phyloP scores from a whole-genome alignment of 768 basidiomycete species.

The Kwoniella pini region DNA sequence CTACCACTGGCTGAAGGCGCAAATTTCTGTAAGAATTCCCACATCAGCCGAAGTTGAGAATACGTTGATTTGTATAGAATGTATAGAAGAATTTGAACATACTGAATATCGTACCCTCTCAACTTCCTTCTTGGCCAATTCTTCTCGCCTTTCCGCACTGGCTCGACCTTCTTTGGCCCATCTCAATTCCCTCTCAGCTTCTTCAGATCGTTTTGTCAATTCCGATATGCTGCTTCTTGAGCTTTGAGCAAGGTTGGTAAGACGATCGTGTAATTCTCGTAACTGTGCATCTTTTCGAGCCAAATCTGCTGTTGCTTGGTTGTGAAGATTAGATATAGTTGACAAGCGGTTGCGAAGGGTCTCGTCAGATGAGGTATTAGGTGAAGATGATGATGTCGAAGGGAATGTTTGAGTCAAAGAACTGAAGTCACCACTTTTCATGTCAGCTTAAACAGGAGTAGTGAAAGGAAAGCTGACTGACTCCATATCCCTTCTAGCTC shows the following conservation, averaged over 20 bases:
- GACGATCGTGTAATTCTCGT: conserved; percentile 28
- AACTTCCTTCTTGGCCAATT: conserved; percentile 38
- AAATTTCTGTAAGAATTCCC: background rate
- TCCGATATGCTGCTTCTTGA: conserved; percentile 26
- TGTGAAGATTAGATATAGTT: conserved; percentile 40
- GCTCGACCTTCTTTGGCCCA: conserved; percentile 50
- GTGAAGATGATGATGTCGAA: conserved; percentile 14
- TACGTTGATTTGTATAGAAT: too few species aligned
- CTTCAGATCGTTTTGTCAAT: conserved; percentile 27
- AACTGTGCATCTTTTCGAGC: conserved; percentile 34
- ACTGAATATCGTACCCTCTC: conserved; percentile 4
- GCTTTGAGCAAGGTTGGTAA: conserved; percentile 28
- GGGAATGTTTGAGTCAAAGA: conserved; percentile 49
- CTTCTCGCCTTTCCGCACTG: conserved; percentile 40
- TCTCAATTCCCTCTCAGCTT: conserved; percentile 45
- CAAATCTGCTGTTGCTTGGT: conserved; percentile 32
- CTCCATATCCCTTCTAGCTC: conserved; percentile 51
- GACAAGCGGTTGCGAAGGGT: conserved; percentile 44
- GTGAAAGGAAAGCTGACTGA: conserved; percentile 19
- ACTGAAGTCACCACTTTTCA: conserved; percentile 18
- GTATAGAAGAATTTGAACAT: too few species aligned
- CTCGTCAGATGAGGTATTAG: conserved; percentile 26
- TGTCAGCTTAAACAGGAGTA: background rate
- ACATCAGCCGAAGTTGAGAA: background rate
- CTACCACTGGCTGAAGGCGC: conserved; percentile 17